Base-by-base conservation (phyloP, 2,329 filamentous ascomycete species). In the Xylaria sp. region DNA sequence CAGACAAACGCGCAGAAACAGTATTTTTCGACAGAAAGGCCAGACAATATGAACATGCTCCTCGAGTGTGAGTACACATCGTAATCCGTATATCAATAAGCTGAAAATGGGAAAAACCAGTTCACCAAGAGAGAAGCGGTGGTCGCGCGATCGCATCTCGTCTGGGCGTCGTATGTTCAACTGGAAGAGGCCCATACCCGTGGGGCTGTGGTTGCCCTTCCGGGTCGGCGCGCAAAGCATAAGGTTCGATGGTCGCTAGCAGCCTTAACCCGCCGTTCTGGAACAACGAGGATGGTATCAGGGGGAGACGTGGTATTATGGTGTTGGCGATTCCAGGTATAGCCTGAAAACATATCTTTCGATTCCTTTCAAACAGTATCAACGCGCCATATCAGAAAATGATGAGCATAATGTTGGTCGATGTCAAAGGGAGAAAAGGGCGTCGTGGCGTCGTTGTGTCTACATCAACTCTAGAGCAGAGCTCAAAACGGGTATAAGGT, bases 401-500 rank as follows among this genome's bases (percentile, higher is more conserved):
- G 48, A 70, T 65, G 68, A 69, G 70, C 71, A 70, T 63, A 69
- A 69, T 68, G 67, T 67, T 68, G 63, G 69, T 63, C 62, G 60
- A 56, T 56, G 62, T 65, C 69, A 71, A 67, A 67, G 57, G 40
- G n/a, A 70, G 72, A 70, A 74, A 75, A 74, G 69, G 71, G 68
- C 74, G 73, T 81, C 78, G 75, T 81, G 76, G 80, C 77, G 78
- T 82, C 79, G 77, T 81, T 75, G 76, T 78, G 74, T 74, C 72
- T 74, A 78, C 77, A 76, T 75, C 76, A 71, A 73, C 72, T 74
- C 70, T 73, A 67, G 47, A 71, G 51, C 47, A 75, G 74, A 79
- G 80, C 77, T 77, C 76, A 65, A 74, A 72, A 73, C 73, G 67
- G 72, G 72, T 73, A 75, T 72, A 72, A 72, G 72, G 72, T 72